Conservation (phyloP, 2,329 filamentous ascomycete genomes). For the Ceratocystis cacaofunesta region DNA sequence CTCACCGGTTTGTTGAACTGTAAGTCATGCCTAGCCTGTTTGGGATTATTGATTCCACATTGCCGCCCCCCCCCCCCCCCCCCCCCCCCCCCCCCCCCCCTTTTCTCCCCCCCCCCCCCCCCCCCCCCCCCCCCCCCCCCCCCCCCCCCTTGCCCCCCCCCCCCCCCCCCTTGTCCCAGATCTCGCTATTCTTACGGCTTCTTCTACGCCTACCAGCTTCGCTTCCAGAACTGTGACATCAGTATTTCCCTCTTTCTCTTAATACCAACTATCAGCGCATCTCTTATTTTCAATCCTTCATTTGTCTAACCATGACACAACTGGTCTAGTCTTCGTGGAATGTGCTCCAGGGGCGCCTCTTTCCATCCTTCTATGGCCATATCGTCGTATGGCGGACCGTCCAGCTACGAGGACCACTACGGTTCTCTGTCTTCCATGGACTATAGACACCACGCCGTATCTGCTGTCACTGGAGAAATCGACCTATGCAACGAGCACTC, state of each 20-base stretch:
- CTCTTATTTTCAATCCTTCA: not conserved
- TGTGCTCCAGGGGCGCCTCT: not conserved
- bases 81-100: not conserved
- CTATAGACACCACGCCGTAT: not conserved
- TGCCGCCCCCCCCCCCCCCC: no score
- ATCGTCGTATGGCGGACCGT: not conserved
- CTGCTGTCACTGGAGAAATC: not conserved
- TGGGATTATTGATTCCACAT: not conserved
- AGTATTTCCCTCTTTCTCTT: not conserved
- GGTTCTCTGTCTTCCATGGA: not conserved
- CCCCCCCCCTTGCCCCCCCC: no score
- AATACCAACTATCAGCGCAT: not conserved
- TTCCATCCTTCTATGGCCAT: not conserved
- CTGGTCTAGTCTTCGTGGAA: not conserved
- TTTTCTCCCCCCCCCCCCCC: no score
- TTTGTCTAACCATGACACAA: not conserved
- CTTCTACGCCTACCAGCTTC: not conserved
- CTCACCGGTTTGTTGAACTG: conserved; percentile 7
- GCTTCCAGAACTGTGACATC: not conserved
- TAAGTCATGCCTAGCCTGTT: conserved; percentile 1
- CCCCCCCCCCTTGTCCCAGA: not conserved
- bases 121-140: no score
- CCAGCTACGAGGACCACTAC: not conserved
- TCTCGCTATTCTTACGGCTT: not conserved
- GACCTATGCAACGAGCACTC: conserved; percentile 4